Evolutionary conservation across 2,329 filamentous ascomycete species (phyloP), one percentile per base, ranked within the genome.

Genomic region (Ophiostoma sp.): DNA sequence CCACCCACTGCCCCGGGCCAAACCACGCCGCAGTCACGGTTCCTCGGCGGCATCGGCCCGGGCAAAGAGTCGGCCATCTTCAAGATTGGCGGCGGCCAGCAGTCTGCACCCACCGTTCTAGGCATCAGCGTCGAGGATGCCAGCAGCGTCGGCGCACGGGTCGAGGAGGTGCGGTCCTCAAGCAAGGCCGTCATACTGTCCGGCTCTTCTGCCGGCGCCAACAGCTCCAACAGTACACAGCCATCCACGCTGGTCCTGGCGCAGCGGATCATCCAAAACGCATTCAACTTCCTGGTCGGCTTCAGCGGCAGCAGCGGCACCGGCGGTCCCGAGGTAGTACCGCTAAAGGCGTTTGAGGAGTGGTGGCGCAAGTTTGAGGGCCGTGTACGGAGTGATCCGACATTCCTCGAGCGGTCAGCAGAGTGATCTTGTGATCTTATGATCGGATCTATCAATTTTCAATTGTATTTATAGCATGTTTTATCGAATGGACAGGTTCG

Each of bases 311-410:
- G 64, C 64, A 84, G 65, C 67, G 60, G 84, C 68, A 81, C 82
- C 1, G 83, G 83, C 2, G 80, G 81, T 40, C 85, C 90, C 63
- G 94, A 98, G 77, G 90, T 96, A 12, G 91, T 99, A 38, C 93
- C 95, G n/a, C 79, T 99, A 72, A 95, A 91, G 79, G 92, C 91
- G 5, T 99, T 99, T 77, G 90, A 96, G 79, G 92, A 96, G 69
- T 99, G 96, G 95, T 99, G 96, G 95, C 85, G 83, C 70, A 98
- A 97, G 79, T 99, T 99, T 79, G 94, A 99, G 81, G 86, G 87
- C 70, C 89, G 88, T 75, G 85, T 99, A 52, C 89, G 93, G 74
- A 84, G 86, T 72, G 95, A 99, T 79, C 94, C 95, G 0, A 86
- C 87, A 6, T 99, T 99, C 76, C 81, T 99, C 73, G 93, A 98